Conservation (phyloP, 1,284 basidiomycete species). For the Stereum hirsutum region DNA sequence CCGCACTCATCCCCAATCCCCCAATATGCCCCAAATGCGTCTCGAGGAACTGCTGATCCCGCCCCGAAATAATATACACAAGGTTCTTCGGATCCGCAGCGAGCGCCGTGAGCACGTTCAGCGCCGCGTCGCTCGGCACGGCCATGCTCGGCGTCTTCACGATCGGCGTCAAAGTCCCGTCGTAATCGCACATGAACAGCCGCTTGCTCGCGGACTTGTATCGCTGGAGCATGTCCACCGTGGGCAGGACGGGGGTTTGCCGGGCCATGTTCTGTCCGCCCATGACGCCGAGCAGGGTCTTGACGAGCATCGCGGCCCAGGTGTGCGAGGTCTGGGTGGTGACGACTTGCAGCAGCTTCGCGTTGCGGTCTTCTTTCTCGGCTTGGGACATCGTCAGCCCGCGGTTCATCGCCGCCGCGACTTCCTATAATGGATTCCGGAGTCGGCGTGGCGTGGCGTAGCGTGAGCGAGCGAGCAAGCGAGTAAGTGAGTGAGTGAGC, state of each 20-base stretch:
- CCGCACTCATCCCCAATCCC: constrained; percentile 86
- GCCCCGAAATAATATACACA: constrained; percentile 96
- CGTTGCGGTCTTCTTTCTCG: constrained; percentile 78
- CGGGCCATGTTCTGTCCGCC: constrained; percentile 78
- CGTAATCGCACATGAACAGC: constrained; percentile 94
- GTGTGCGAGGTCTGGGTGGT: constrained; percentile 92
- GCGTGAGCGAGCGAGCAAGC: no score
- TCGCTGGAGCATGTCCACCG: constrained; percentile 47
- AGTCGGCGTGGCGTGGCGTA: background rate
- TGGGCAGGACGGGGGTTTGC: constrained; percentile 80
- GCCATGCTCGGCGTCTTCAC: constrained; percentile 92
- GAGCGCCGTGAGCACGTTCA: constrained; percentile 68
- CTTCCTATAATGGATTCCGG: constrained; percentile 52
- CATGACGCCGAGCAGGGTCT: constrained; percentile 82
- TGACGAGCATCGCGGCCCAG: constrained; percentile 90
- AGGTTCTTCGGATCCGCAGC: constrained; percentile 79
- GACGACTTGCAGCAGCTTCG: constrained; percentile 73
- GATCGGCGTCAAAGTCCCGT: constrained; percentile 95
- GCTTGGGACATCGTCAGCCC: constrained; percentile 75
- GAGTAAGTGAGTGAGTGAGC: no score
- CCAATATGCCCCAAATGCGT: constrained; percentile 84
- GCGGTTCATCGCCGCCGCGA: constrained; percentile 90
- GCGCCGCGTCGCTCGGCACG: constrained; percentile 69
- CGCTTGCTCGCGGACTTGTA: constrained; percentile 77
- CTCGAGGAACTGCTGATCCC: constrained; percentile 90